phyloP scores from a whole-genome alignment of 2,329 filamentous ascomycete species.

The Mycosphaerella sp. region DNA sequence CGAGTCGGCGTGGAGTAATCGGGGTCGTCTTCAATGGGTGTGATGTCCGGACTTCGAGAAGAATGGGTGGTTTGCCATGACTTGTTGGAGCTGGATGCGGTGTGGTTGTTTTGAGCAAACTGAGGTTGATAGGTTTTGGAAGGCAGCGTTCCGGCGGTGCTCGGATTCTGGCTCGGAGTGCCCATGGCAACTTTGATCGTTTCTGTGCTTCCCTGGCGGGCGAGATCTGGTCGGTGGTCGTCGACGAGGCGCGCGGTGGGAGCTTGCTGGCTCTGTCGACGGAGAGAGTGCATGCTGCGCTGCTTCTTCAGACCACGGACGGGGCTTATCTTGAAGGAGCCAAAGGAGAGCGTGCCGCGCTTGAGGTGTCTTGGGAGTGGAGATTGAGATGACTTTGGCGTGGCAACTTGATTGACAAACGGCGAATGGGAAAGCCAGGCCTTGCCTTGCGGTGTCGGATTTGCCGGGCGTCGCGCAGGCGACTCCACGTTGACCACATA shows the following conservation, averaged over 20 bases:
- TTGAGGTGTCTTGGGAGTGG: constrained; percentile 30
- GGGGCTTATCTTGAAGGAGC: constrained; percentile 28
- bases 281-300: constrained; percentile 31
- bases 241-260: constrained; percentile 7
- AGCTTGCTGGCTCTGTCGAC: constrained; percentile 24
- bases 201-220: constrained; percentile 36
- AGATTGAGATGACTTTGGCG: constrained; percentile 24
- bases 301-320: constrained; percentile 30
- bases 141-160: constrained; percentile 8
- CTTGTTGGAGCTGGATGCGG: not conserved
- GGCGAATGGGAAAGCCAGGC: constrained; percentile 27
- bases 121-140: constrained; percentile 7
- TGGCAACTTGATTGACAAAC: constrained; percentile 25
- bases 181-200: constrained; percentile 38
- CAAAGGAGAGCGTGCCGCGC: constrained; percentile 28
- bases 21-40: constrained; percentile 16
- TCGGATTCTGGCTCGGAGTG: constrained; percentile 13
- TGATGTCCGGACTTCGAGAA: constrained; percentile 11
- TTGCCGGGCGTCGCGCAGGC: constrained; percentile 18
- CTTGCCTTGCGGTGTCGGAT: constrained; percentile 17
- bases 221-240: constrained; percentile 14
- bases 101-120: constrained; percentile 4
- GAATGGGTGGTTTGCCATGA: constrained; percentile 17
- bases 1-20: constrained; percentile 19
- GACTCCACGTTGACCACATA: constrained; percentile 22